Evolutionary conservation across 164 flowering plant genomes (phyloP).

Genomic region (Protea cynaroides): DNA sequence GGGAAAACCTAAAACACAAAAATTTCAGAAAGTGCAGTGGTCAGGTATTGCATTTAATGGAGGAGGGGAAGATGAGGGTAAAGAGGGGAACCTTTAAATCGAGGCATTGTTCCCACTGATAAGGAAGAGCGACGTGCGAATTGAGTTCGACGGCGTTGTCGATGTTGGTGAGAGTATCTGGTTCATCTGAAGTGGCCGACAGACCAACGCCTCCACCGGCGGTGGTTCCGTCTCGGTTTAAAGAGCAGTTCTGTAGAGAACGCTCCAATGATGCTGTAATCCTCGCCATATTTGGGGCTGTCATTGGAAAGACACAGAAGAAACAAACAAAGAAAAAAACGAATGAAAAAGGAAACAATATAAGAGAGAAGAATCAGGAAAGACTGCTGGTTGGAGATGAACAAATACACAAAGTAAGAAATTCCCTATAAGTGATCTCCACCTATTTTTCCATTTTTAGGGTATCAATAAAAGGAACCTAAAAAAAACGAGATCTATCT

Average conservation of each 20-base stretch:
- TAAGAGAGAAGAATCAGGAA: too few relatives aligned
- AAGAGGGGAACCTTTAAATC: constrained; percentile 66
- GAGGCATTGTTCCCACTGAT: constrained; percentile 93
- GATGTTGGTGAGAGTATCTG: constrained; percentile 10
- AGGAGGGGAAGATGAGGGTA: background rate
- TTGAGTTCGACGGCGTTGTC: constrained; percentile 57
- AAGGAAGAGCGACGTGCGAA: constrained; percentile 71
- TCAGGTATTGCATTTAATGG: constrained; percentile 9
- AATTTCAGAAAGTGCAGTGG: background rate
- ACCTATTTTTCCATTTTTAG: too few relatives aligned
- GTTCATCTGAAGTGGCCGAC: constrained; percentile 25
- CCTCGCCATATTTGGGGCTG: constrained; percentile 52
- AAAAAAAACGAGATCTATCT: background rate
- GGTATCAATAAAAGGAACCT: background rate
- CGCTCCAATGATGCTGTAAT: constrained; percentile 66
- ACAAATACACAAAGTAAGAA: too few relatives aligned
- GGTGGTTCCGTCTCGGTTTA: constrained; percentile 23
- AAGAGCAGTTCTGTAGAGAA: constrained; percentile 67
- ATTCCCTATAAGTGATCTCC: too few relatives aligned
- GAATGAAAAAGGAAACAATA: background rate
- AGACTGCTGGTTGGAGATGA: too few relatives aligned
- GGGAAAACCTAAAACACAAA: background rate
- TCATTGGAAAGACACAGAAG: constrained; percentile 20
- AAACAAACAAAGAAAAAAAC: background rate
- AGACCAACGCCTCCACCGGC: constrained; percentile 16